phyloP scores from a whole-genome alignment of 495 filamentous ascomycete genomes.

The Penicillium fimorum region DNA sequence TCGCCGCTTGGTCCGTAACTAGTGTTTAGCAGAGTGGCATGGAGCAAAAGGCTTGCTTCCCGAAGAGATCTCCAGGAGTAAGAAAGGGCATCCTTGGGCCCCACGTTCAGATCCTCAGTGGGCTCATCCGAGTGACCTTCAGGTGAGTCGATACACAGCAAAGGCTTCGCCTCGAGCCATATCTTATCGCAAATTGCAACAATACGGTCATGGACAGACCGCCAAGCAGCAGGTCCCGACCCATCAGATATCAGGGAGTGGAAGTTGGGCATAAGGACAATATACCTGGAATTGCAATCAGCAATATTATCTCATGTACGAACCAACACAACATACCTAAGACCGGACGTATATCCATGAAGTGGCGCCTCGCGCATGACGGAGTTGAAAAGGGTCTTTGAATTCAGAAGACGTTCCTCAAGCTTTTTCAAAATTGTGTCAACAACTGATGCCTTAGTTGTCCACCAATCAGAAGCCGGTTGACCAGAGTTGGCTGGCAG shows the following conservation, averaged over 20 bases:
- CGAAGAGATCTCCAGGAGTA: slow-evolving; percentile 92
- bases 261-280: slow-evolving; percentile 40
- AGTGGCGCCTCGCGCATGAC: slow-evolving; percentile 64
- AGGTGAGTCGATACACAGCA: slow-evolving; percentile 87
- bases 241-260: slow-evolving; percentile 29
- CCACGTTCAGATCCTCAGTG: slow-evolving; percentile 61
- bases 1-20: slow-evolving; percentile 38
- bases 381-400: slow-evolving; percentile 56
- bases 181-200: slow-evolving; percentile 57
- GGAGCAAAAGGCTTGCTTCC: slow-evolving; percentile 69
- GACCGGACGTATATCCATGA: slow-evolving; percentile 66
- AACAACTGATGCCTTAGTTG: slow-evolving; percentile 43
- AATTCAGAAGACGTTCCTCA: slow-evolving; percentile 55
- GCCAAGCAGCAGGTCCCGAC: slow-evolving; percentile 27
- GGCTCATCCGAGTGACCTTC: slow-evolving; percentile 81
- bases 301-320: background rate
- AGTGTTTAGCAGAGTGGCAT: slow-evolving; percentile 38
- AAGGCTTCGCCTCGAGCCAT: slow-evolving; percentile 70
- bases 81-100: slow-evolving; percentile 82
- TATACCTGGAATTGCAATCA: slow-evolving; percentile 42
- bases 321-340: slow-evolving; percentile 47
- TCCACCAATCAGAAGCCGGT: slow-evolving; percentile 32
- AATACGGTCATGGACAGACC: slow-evolving; percentile 54
- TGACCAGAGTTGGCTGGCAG: slow-evolving; percentile 6
- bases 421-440: slow-evolving; percentile 47